A percentile compares a stretch with the other conserved stretches of the same genome.
These are phyloP conservation scores for Daldinia vernicosa DNA, from an alignment of 495 filamentous ascomycete genomes.

Conservation along the genomic window DNA sequence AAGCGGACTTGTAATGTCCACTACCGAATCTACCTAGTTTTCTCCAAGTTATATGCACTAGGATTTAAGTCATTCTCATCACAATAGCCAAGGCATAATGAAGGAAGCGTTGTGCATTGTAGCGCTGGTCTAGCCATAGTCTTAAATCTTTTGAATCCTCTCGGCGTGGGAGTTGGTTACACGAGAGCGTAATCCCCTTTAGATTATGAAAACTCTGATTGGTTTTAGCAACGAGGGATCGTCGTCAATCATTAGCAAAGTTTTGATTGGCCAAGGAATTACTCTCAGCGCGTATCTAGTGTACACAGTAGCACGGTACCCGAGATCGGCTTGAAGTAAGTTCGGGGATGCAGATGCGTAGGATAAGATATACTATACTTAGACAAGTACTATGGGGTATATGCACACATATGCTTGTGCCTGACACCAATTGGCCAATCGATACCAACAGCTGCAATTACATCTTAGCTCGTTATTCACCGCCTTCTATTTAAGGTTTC, in stretches of 20 bases:
- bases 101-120: neutral
- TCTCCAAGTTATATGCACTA: neutral
- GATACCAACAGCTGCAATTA: neutral
- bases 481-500: slow-evolving; percentile 21
- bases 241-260: neutral
- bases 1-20: neutral
- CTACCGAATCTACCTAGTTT: neutral
- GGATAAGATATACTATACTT: slow-evolving; percentile 1
- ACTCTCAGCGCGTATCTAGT: neutral
- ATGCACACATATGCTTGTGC: neutral
- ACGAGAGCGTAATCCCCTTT: neutral
- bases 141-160: neutral
- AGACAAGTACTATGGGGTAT: neutral
- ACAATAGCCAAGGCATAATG: neutral
- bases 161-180: neutral
- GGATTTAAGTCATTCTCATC: neutral
- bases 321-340: slow-evolving; percentile 1
- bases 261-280: neutral
- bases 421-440: slow-evolving; percentile 26
- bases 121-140: neutral
- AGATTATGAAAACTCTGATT: neutral
- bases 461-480: neutral
- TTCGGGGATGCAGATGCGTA: neutral
- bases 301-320: too few relatives aligned
- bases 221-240: neutral